Evolutionary conservation across 352 stramenopile species (phyloP), one percentile per base, ranked within the genome.

Genomic region (Pythium brassicae): DNA sequence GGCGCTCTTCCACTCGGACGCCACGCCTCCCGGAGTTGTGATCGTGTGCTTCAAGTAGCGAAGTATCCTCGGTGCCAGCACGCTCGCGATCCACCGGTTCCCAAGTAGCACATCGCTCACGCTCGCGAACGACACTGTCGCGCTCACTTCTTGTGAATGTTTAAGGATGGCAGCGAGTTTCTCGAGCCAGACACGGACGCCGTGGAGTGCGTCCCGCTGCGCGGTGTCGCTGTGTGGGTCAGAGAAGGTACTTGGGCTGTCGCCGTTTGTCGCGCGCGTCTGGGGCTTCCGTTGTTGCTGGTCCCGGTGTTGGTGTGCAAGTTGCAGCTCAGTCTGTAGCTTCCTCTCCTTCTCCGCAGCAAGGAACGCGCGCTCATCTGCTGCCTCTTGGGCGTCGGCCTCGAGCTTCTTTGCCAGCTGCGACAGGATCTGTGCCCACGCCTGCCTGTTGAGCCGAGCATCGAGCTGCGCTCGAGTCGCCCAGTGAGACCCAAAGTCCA

Each of bases 391-490:
- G 5, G 68, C 23, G 4, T 82, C 63, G 14, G 64, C 59, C 20
- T 77, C 53, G 27, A 86, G 71, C 45, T 86, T 66, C 17, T 63
- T 54, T 0, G 59, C 70, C 25, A 77, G 55, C 50, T 91, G 81
- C 10, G 58, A 53, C 10, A 83, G 29, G 34, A 87, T 78, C 59
- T 89, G 76, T 19, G 72, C 61, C 51, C 64, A 74, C 9, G 76
- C 75, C 40, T 79, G 74, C 0, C 74, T 67, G 43, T 86, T 88
- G 25, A 91, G 45, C 3, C 74, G 69, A 22, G 76, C 39, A n/a
- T 87, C 74, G 17, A 87, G 48, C 42, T 85, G 75, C 20, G 65
- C 66, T 17, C 76, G 78, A 39, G 76, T 78, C 23, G 59, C 62
- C 74, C 72, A 85, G 27, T 89, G 72, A 22, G 66, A 56, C 10